Conservation (phyloP, 805 yeast genomes). For the Dipodascopsis uninucleata region DNA sequence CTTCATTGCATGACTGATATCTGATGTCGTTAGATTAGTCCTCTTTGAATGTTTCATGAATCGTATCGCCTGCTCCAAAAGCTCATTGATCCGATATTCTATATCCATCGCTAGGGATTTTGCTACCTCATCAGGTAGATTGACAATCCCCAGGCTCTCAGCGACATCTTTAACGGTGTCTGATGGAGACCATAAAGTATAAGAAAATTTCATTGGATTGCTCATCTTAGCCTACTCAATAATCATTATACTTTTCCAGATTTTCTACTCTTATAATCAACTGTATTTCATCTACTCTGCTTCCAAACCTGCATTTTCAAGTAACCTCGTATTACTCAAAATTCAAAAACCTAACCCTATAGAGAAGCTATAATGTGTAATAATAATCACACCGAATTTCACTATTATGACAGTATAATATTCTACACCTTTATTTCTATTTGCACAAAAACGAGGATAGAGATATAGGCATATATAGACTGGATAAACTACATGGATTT, state of each 20-base stretch:
- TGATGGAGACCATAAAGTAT: constrained; percentile 38
- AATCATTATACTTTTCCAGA: constrained; percentile 10
- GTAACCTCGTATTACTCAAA: too few species aligned
- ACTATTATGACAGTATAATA: too few species aligned
- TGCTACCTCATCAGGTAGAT: constrained; percentile 84
- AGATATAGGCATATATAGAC: too few species aligned
- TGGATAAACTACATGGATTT: too few species aligned
- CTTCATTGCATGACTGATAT: constrained; percentile 74
- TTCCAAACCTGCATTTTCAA: too few species aligned
- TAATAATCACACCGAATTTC: too few species aligned
- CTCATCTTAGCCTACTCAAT: constrained; percentile 10
- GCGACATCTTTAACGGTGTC: constrained; percentile 96
- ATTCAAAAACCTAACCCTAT: too few species aligned
- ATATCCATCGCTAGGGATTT: constrained; percentile 97
- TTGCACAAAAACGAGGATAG: too few species aligned
- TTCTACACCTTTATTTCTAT: too few species aligned
- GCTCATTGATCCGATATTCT: constrained; percentile 95
- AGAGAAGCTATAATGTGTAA: too few species aligned
- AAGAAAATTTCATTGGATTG: constrained; percentile 21
- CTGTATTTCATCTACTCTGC: too few species aligned
- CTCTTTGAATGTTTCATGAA: constrained; percentile 94
- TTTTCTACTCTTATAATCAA: constrained; percentile 12
- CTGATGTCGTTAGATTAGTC: constrained; percentile 72
- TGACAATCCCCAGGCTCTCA: constrained; percentile 75
- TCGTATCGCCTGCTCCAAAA: constrained; percentile 90